Evolutionary conservation across 192 early-diverging fungal genomes (phyloP), one percentile per base, ranked within the genome.

Genomic region (Chytriomyces sp.): DNA sequence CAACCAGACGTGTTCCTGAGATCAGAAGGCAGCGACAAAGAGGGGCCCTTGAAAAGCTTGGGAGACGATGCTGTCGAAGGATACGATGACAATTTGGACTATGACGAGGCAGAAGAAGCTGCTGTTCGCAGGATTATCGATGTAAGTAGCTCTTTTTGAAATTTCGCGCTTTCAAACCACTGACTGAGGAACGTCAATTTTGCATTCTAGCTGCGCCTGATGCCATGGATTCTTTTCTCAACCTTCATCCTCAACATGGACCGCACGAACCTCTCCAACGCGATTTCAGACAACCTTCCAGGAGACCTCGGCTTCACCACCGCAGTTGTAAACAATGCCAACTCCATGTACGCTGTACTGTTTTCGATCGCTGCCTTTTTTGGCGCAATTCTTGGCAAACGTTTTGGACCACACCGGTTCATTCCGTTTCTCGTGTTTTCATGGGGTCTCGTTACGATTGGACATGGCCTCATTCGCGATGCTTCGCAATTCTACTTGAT

Each of bases 211-310:
- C 8, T 24, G 13, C 74, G 74, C 64, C 46, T 76, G 16, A 76
- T 76, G 74, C 74, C 74, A 10, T 76, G 62, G 64, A 76, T 76
- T 57, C 74, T 76, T 1, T 67, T 76, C 44, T 76, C 74, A 1
- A 76, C 74, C 11, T 76, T 76, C 65, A 76, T 76, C 7, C 44
- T 76, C 5, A 76, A 76, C 49, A 76, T 76, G 74, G 74, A 76
- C 35, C 74, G 74, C 46, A 76, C 74, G 8, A 76, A 76, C 74
- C 7, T 76, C 49, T 67, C 74, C 9, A 76, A 67, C 23, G 74
- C 74, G 7, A 48, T 76, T 76, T 67, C 64, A 3, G 74, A 44
- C 13, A 20, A 46, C 24, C 62, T 76, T 10, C 24, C 61, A 18
- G 48, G 1, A 7, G 47, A 65, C 2, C 74, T 76, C 23, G 64